Percentiles rank a stretch among this genome's conserved stretches.
Evolutionary conservation across 495 filamentous ascomycete genomes (phyloP).

Genomic region (Penicillium coprophilum): DNA sequence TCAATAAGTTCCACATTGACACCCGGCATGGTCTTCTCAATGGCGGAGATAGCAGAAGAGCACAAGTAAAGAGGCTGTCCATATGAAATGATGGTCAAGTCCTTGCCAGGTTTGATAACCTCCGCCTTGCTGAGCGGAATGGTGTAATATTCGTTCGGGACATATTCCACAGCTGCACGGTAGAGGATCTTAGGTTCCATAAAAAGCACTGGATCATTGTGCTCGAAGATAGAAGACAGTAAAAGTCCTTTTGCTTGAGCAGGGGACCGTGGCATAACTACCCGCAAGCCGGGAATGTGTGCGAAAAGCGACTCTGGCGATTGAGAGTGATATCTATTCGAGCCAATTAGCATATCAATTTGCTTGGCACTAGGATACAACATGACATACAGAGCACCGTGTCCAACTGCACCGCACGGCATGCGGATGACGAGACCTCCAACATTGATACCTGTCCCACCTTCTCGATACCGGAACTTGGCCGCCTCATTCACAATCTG

Average conservation of each 20-base stretch:
- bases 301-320: slow-evolving; percentile 91
- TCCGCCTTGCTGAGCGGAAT: slow-evolving; percentile 89
- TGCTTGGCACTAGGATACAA: background rate
- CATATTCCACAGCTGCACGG: slow-evolving; percentile 91
- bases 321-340: slow-evolving; percentile 79
- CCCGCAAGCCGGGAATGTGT: slow-evolving; percentile 84
- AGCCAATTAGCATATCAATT: slow-evolving; percentile 8
- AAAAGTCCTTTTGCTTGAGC: slow-evolving; percentile 90
- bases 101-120: slow-evolving; percentile 75
- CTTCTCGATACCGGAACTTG: slow-evolving; percentile 88
- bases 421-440: slow-evolving; percentile 89
- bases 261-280: slow-evolving; percentile 88
- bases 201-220: slow-evolving; percentile 89
- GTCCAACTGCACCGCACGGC: slow-evolving; percentile 94
- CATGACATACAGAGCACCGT: slow-evolving; percentile 76
- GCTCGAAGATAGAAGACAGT: slow-evolving; percentile 70
- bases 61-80: slow-evolving; percentile 91
- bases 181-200: slow-evolving; percentile 98
- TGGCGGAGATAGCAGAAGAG: slow-evolving; percentile 71
- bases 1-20: slow-evolving; percentile 88
- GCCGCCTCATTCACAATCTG: slow-evolving; percentile 97
- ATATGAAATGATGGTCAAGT: slow-evolving; percentile 87
- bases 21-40: slow-evolving; percentile 73
- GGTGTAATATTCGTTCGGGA: slow-evolving; percentile 77
- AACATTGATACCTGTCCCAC: slow-evolving; percentile 61